A percentile compares a stretch with the other conserved stretches of the same genome.
Conservation (phyloP, 2,329 filamentous ascomycete species). For the Balansia obtecta region DNA sequence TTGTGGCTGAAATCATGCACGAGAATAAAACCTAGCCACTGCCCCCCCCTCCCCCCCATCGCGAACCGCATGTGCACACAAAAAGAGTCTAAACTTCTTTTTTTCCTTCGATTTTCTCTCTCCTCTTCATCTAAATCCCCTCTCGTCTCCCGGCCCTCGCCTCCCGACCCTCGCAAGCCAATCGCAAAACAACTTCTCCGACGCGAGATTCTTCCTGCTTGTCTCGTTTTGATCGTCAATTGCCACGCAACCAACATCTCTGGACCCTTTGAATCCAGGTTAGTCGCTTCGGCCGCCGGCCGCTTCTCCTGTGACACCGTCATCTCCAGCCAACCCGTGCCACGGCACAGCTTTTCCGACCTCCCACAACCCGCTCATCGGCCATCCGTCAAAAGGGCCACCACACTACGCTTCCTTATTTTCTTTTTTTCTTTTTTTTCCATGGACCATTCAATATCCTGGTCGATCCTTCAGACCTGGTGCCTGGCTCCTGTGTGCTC, state of each 20-base stretch:
- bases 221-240: slow-evolving; percentile 1
- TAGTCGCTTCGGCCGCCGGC: slow-evolving; percentile 7
- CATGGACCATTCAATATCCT: background rate
- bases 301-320: slow-evolving; percentile 5
- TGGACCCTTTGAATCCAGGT: slow-evolving; percentile 3
- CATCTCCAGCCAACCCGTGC: slow-evolving; percentile 1
- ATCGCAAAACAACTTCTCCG: background rate
- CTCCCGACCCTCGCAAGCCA: background rate
- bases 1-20: no score
- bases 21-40: slow-evolving; percentile 4
- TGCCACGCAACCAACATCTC: slow-evolving; percentile 1
- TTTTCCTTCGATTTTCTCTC: background rate
- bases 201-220: background rate
- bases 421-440: no score
- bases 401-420: background rate
- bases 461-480: background rate
- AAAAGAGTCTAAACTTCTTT: background rate
- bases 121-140: no score
- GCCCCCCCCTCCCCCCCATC: slow-evolving; percentile 2
- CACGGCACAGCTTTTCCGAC: slow-evolving; percentile 4
- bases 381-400: slow-evolving; percentile 8
- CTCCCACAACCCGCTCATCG: slow-evolving; percentile 5
- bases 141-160: no score
- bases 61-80: background rate
- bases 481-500: background rate